A percentile compares a stretch with the other conserved stretches of the same genome.
phyloP scores from a whole-genome alignment of 208 protist species.

The Trypanosoma vivax region DNA sequence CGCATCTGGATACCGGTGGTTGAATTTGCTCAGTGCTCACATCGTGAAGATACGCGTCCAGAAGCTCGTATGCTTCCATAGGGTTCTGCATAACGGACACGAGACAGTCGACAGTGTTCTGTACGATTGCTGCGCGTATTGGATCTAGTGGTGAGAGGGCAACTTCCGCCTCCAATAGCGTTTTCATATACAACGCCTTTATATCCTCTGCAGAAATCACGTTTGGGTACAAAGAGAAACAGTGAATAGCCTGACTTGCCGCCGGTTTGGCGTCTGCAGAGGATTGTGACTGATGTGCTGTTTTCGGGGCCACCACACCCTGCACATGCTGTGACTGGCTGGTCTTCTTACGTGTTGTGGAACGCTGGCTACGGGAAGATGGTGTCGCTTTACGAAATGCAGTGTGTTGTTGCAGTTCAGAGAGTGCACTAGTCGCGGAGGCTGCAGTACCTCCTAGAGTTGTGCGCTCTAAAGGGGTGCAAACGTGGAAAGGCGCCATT shows the following conservation, averaged over 20 bases:
- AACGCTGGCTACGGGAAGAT: background rate
- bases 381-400: background rate
- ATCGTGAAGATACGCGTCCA: conserved; percentile 56
- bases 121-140: conserved; percentile 71
- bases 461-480: too few relatives aligned
- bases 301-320: background rate
- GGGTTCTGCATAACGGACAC: conserved; percentile 11
- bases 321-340: background rate
- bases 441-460: too few relatives aligned
- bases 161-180: conserved; percentile 58
- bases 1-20: conserved; percentile 8
- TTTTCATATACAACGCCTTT: conserved; percentile 45
- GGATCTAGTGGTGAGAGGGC: conserved; percentile 79
- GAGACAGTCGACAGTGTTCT: conserved; percentile 63
- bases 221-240: conserved; percentile 54
- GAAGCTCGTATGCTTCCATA: conserved; percentile 25
- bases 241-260: conserved; percentile 48
- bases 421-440: background rate
- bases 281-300: background rate
- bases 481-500: too few relatives aligned
- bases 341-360: conserved; percentile 12
- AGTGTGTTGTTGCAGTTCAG: background rate
- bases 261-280: background rate
- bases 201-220: conserved; percentile 52
- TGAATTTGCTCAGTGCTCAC: conserved; percentile 67